phyloP scores from a whole-genome alignment of 2,329 filamentous ascomycete genomes.

The Diaporthe nobilis region DNA sequence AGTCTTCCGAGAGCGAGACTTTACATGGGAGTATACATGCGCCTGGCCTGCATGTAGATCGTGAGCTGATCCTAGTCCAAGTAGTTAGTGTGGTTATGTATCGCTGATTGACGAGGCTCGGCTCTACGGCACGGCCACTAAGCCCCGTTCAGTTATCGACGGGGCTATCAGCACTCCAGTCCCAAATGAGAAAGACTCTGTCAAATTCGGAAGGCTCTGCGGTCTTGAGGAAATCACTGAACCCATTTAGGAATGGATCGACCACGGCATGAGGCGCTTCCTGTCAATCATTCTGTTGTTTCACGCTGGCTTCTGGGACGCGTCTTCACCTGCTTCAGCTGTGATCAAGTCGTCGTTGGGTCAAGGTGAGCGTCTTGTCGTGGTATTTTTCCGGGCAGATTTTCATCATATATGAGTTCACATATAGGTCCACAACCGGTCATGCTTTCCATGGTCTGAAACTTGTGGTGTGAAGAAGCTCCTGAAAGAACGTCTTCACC shows the following conservation, averaged over 20 bases:
- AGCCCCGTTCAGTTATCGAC: background rate
- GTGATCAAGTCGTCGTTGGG: background rate
- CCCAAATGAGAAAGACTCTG: too few species aligned
- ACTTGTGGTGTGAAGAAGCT: background rate
- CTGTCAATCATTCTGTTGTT: constrained; percentile 5
- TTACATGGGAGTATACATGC: background rate
- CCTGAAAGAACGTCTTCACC: background rate
- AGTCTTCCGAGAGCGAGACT: too few species aligned
- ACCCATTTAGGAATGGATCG: background rate
- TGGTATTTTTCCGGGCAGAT: background rate
- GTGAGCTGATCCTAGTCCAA: background rate
- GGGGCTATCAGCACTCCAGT: background rate
- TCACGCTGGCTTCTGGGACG: constrained; percentile 7
- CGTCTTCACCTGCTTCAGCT: background rate
- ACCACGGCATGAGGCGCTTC: background rate
- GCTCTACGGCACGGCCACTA: background rate
- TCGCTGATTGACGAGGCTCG: background rate
- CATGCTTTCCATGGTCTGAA: background rate
- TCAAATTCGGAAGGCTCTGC: background rate
- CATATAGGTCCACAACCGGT: background rate
- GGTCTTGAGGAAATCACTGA: background rate
- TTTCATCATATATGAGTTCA: background rate
- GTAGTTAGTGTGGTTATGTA: background rate
- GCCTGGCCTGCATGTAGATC: too few species aligned
- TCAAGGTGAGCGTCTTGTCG: background rate